Evolutionary conservation across 176 grass and related monocot species (phyloP).

Genomic region (Aegilops umbellulata): DNA sequence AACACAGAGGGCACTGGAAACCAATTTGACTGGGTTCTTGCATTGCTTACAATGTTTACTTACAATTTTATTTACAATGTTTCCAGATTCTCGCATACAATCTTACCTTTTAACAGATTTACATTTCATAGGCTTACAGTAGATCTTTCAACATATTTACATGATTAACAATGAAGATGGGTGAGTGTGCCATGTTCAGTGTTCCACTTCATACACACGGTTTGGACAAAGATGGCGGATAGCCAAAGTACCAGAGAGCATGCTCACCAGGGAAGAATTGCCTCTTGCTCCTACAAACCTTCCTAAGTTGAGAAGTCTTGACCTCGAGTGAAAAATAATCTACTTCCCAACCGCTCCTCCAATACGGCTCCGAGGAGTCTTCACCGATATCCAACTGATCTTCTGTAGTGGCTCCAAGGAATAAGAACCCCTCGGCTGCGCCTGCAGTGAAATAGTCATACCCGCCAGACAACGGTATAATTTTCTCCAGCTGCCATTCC

Average conservation of each 20-base stretch:
- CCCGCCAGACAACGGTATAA: background rate
- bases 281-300: background rate
- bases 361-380: background rate
- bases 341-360: background rate
- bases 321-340: background rate
- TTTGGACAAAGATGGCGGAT: background rate
- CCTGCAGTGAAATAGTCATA: background rate
- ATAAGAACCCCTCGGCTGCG: background rate
- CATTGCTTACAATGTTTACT: background rate
- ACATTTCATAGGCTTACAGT: conserved; percentile 37
- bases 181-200: too few relatives aligned
- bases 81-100: background rate
- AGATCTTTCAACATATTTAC: conserved; percentile 37
- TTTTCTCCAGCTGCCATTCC: background rate
- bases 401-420: background rate
- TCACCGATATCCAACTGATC: background rate
- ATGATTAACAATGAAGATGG: background rate
- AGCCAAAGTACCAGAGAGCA: background rate
- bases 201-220: background rate
- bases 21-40: background rate
- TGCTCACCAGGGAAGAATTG: background rate
- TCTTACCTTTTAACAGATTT: conserved; percentile 6
- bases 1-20: background rate
- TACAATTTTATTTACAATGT: background rate
- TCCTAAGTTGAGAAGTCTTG: background rate